Base-by-base conservation (phyloP, 106 monocot species). In the Dioscorea dumetorum region DNA sequence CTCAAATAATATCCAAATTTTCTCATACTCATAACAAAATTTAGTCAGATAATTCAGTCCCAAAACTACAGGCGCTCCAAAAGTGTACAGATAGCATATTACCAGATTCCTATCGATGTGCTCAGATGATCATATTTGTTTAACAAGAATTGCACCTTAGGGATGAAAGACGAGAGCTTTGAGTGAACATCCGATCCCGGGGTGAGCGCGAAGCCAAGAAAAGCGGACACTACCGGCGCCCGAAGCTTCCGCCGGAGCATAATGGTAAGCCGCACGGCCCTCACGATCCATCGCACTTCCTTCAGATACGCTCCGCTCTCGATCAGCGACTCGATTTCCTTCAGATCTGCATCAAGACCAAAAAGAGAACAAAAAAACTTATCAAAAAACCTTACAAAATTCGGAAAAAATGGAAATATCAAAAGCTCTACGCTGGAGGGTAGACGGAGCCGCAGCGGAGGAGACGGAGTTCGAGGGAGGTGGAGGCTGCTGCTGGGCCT, bases 221-320 rank as follows among this genome's bases (percentile, higher is more conserved):
- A 92, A 1, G 74, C 68, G 0, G 81, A 54, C 2, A 93, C 66
- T 0, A 75, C 77, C 8, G 68, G 19, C 14, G 84, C 62, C 50
- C 64, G 74, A 23, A 99, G 84, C 77, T 83, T 84, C 33, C 80
- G 75, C 48, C 97, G 89, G 33, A 92, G 78, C 74, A 78, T 73
- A 24, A 89, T 73, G 22, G 97, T 99, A 61, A 87, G 88, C 67
- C 97, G 97, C 22, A 99, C 84, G 41, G 97, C 89, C 24, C 97
- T 72, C 9, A 79, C 74, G 71, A 99, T 90, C 71, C 82, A 80
- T 22, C 97, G 84, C 50, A 90, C 87, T 87, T 99, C 97, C 80
- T 92, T 92, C 60, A 77, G 24, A 56, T 87, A 82, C 14, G 92
- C 87, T 24, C 92, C 97, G 0, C 79, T 78, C 73, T 92, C 92